Evolutionary conservation across 345 rosid species (phyloP), one percentile per base, ranked within the genome.

Genomic region (Lenwebbia sp.): DNA sequence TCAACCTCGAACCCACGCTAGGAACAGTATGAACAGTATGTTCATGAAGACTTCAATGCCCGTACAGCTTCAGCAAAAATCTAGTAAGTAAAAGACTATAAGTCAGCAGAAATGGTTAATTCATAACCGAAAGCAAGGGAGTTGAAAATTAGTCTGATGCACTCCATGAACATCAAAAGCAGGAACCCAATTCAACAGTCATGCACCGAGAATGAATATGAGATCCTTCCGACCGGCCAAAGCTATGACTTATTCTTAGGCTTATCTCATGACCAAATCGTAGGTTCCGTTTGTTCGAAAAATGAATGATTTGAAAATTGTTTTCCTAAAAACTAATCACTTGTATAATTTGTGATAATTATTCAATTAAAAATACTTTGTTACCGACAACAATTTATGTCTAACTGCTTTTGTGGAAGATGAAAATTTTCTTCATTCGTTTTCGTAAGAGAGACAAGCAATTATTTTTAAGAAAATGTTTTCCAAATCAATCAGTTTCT

Each of bases 21-120:
- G 41, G 78, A 33, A 65, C 33, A 65, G 13, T 0, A 65, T 65
- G 23, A 8, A 33, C 47, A 33, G 78, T 30, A 19, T 37, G 78
- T 33, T 91, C 90, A 89, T 5, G 86, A 83, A 56, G 86, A 91
- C 85, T 87, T 91, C 89, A 89, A 82, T 83, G 90, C 93, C 84
- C 84, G 87, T 37, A 93, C 78, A 0, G 93, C 93, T 0, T 91
- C 92, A 75, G 92, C 91, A 90, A 93, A 91, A 58, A 91, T 87
- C 94, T 93, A 86, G 5, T 62, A 78, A 51, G 53, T 54, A 70
- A 12, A 87, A 10, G 55, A 37, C 83, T 76, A 23, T 62, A 33
- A 52, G 62, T 84, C 88, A 90, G 51, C 40, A 54, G 33, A 23
- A 28, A 75, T 25, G 28, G 83, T 62, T 52, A 23, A 28, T 85